Evolutionary conservation across 345 rosid genomes (phyloP), one percentile per base, ranked within the genome.

Genomic region (Arabidopsis suecica): DNA sequence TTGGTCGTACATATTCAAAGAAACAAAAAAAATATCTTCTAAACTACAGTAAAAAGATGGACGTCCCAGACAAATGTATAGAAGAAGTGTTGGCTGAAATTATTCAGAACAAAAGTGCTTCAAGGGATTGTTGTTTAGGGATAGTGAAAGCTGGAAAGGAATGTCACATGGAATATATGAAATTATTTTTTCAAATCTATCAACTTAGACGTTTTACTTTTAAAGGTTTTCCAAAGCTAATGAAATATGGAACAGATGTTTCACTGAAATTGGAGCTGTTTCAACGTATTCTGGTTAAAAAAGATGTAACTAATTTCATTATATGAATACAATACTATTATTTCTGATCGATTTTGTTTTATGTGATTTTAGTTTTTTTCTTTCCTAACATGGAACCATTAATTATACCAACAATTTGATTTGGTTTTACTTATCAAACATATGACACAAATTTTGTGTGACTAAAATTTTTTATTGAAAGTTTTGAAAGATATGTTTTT

Each of bases 101-200:
- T 28, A 10, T 40, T 16, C 6, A 1, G 7, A 72, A 51, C 54
- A 61, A 30, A 72, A 13, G 7, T 51, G 2, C 5, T 30, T 62
- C 69, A 9, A 60, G 3, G 3, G 23, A 62, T 40, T 72, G 44
- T 51, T 72, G 69, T 51, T 36, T 10, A 11, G 12, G 3, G 42
- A 41, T 72, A 40, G 22, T 61, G 23, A 72, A 30, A 40, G 61
- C 34, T 72, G 69, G 69, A 2, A 22, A 72, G 3, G 16, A 61
- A 28, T 72, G 76, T 62, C 41, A 25, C 33, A 18, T 14, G 4
- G 25, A 28, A 5, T 61, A 22, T 33, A 32, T 38, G 34, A 40
- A 30, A 11, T 45, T 71, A 0, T n/a, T 61, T 3, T 71, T 48
- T 11, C 4, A 60, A 10, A 1, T 12, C n/a, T 71, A 60, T 60